Evolutionary conservation across 352 stramenopile species (phyloP), one percentile per base, ranked within the genome.

Genomic region (Pythium brassicae): DNA sequence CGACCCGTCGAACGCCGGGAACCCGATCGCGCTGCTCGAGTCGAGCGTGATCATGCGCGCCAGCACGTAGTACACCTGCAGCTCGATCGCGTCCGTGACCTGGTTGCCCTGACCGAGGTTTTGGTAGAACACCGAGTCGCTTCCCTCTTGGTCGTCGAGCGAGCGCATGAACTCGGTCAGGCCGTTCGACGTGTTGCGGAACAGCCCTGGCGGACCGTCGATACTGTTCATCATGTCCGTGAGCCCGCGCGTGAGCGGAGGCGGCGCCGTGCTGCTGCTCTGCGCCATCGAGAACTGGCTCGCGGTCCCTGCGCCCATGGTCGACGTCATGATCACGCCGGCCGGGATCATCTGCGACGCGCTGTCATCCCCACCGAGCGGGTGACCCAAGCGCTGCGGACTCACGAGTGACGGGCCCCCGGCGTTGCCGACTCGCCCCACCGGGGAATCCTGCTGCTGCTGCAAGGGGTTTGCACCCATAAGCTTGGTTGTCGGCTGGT

Each of bases 21-120:
- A 91, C 14, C 83, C 83, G 48, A 89, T 89, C 17, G 78, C 68
- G 49, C 83, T 87, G 52, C 69, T 89, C 22, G 74, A 60, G 55
- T 86, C 78, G 12, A 93, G 63, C 23, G 78, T 86, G 37, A 87
- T 78, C 80, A 90, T 91, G 12, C 77, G 68, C 40, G 83, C 83
- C 3, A 93, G 62, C 4, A 93, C 83, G 45, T 86, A 91, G 50
- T 75, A 93, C 53, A 93, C 80, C 67, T 93, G 76, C 66, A 87
- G 72, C 60, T 91, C 80, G 48, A 93, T 93, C 10, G 83, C 83
- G 39, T 87, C 61, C 0, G 72, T 67, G 48, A 93, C 68, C 39
- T 89, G 78, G 20, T 61, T 69, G 63, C 26, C 57, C 61, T 35
- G 35, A 34, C 67, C 62, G 25, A 88, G 63, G 46, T 84, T 86